Evolutionary conservation across 2,329 filamentous ascomycete genomes (phyloP), one percentile per base, ranked within the genome.

Genomic region (Neocatenulostroma microsporum): DNA sequence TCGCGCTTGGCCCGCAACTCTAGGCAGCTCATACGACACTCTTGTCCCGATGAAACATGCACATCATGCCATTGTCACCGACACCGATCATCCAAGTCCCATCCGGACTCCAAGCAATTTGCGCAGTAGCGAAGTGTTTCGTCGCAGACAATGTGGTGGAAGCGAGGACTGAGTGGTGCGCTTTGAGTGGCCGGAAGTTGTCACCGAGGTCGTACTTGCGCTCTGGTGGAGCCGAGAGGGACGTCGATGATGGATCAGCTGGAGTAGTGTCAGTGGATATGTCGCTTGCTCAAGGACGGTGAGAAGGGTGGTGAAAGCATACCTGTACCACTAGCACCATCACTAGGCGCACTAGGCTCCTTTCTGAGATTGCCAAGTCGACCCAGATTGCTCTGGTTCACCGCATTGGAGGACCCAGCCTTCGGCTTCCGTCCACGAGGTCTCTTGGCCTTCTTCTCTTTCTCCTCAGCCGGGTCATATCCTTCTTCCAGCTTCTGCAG

Each of bases 31-130:
- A 39, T 3, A 36, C 40, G 5, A 25, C 27, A 25, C 36, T 39
- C 36, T 21, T 34, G 21, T 46, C 42, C 11, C 54, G 54, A 40
- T 52, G 41, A 26, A 66, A 64, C 2, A 68, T 43, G 36, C 53
- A 57, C 35, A 67, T 54, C 48, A 64, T 60, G 7, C 62, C 62
- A 11, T 49, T 25, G 40, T 66, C 57, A 2, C 63, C 65, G 10
- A 57, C 59, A 8, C 54, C 62, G 11, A 69, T 59, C 43, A 63
- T 61, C 62, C 63, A 84, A 35, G 77, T 74, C 3, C 82, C 81
- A 21, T 72, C 73, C 0, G 72, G 69, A 47, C 80, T 84, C 78
- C 80, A 85, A 2, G 74, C 76, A 33, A 80, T 73, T 56, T 83
- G 78, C 20, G 78, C 68, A 3, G 76, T 76, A 8, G 79, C 70